Conservation (phyloP, 2,329 filamentous ascomycete species). For the Fusarium annulatum region DNA sequence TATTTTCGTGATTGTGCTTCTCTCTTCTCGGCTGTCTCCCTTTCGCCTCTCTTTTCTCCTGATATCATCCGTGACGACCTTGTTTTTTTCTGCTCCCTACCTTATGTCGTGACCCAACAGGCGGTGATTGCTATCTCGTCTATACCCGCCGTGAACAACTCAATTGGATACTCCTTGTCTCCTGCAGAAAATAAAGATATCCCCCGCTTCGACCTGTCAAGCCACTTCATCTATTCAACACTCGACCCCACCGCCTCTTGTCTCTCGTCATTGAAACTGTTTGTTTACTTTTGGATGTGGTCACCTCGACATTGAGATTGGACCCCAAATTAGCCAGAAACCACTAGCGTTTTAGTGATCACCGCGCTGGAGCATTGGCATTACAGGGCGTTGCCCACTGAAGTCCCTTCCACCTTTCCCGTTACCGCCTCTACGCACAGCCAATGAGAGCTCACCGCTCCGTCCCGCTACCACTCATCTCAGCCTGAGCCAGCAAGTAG, state of each 20-base stretch:
- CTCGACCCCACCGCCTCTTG: conserved; percentile 23
- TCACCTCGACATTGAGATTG: conserved; percentile 23
- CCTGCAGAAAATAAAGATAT: conserved; percentile 16
- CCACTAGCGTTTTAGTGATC: conserved; percentile 31
- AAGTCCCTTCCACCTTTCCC: conserved; percentile 34
- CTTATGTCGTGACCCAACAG: neutral
- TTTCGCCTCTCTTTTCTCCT: conserved; percentile 16
- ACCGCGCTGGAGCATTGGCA: conserved; percentile 2
- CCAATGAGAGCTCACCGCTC: conserved; percentile 38
- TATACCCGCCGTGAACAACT: conserved; percentile 3
- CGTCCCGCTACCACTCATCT: conserved; percentile 26
- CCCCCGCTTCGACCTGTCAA: conserved; percentile 15
- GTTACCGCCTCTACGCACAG: conserved; percentile 16
- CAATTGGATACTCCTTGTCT: neutral
- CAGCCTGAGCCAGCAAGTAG: conserved; percentile 31
- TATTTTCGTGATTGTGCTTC: conserved; percentile 24
- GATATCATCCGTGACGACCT: conserved; percentile 17
- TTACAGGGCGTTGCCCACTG: conserved; percentile 13
- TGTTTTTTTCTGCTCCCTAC: neutral
- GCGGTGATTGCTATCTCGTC: conserved; percentile 13
- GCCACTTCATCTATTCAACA: conserved; percentile 25
- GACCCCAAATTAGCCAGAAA: conserved; percentile 18
- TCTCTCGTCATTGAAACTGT: conserved; percentile 21
- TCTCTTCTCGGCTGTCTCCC: conserved; percentile 10
- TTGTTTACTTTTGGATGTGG: conserved; percentile 35